A percentile compares a stretch with the other conserved stretches of the same genome.
phyloP scores from a whole-genome alignment of 192 early-diverging fungal species.

The Coemansia nantahalensis region DNA sequence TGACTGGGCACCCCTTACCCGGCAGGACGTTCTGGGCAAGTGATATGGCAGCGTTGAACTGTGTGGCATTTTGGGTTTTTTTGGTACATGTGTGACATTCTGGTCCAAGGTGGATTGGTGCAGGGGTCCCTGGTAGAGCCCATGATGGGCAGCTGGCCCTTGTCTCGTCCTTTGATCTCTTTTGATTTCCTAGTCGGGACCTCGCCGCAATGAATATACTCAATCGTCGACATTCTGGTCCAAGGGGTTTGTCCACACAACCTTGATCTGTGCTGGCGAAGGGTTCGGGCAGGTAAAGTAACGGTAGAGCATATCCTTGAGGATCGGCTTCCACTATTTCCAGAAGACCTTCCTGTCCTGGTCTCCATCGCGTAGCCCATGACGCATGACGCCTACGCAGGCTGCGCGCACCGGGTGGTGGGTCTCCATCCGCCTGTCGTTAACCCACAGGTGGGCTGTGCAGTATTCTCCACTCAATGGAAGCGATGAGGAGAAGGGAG shows the following conservation, averaged over 20 bases:
- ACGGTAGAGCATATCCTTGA: slow-evolving; percentile 2
- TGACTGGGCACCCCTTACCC: slow-evolving; percentile 28
- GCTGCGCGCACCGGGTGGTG: slow-evolving; percentile 8
- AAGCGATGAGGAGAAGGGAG: too few relatives aligned
- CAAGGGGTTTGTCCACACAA: slow-evolving; percentile 17
- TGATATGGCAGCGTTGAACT: slow-evolving; percentile 34
- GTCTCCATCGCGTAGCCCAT: slow-evolving; percentile 2
- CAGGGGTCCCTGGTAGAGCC: too few relatives aligned
- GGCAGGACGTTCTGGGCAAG: slow-evolving; percentile 26
- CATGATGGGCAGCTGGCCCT: too few relatives aligned
- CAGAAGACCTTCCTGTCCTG: slow-evolving; percentile 27
- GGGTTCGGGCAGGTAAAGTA: slow-evolving; percentile 8
- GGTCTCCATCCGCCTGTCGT: slow-evolving; percentile 10
- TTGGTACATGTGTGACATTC: too few relatives aligned
- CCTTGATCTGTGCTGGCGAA: slow-evolving; percentile 8
- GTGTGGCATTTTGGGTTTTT: slow-evolving; percentile 22
- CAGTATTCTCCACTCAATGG: too few relatives aligned
- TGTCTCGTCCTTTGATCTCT: too few relatives aligned
- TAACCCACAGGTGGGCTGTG: slow-evolving; percentile 28
- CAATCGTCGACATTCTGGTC: too few relatives aligned
- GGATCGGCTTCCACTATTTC: slow-evolving; percentile 23
- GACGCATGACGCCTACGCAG: slow-evolving; percentile 1
- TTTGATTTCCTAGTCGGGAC: too few relatives aligned
- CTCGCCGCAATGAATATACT: too few relatives aligned
- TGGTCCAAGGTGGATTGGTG: too few relatives aligned